A percentile compares a stretch with the other conserved stretches of the same genome.
Evolutionary conservation across 2,329 filamentous ascomycete species (phyloP).

Genomic region (Fusarium sp.): DNA sequence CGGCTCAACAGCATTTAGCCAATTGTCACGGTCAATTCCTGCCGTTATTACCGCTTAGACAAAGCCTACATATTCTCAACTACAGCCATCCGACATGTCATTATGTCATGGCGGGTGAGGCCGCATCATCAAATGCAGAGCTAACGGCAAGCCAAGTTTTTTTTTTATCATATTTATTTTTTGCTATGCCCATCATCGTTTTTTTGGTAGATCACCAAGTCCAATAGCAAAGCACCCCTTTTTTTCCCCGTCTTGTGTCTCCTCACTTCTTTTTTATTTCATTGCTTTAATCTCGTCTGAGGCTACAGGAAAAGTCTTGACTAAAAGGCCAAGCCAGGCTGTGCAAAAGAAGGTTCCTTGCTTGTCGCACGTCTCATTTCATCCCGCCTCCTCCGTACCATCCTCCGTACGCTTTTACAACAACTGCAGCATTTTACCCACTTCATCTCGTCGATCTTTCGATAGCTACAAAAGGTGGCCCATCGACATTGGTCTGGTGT

Average conservation of each 20-base stretch:
- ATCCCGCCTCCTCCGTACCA: conserved; percentile 12
- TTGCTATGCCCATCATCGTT: neutral
- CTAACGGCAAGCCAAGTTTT: conserved; percentile 17
- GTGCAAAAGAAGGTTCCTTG: conserved; percentile 24
- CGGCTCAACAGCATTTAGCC: conserved; percentile 24
- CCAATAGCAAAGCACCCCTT: conserved; percentile 6
- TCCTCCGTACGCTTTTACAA: conserved; percentile 8
- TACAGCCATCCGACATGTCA: conserved; percentile 8
- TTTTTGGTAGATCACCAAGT: neutral
- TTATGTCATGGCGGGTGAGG: conserved; percentile 38
- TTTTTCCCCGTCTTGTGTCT: neutral
- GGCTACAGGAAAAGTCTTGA: neutral
- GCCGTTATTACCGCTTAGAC: conserved; percentile 13
- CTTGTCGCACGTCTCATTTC: conserved; percentile 23
- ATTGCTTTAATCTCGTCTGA: conserved; percentile 24
- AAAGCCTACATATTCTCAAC: conserved; percentile 1
- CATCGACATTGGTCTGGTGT: conserved; percentile 26
- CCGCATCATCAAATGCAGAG: conserved; percentile 34
- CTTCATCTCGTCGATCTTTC: conserved; percentile 31
- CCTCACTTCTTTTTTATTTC: conserved; percentile 11
- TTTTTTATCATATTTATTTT: conserved; percentile 2
- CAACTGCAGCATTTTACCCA: conserved; percentile 10
- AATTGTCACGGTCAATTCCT: conserved; percentile 16
- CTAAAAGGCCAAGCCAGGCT: conserved; percentile 36
- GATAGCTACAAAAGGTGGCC: conserved; percentile 31